A percentile compares a stretch with the other conserved stretches of the same genome.
These are phyloP conservation scores for Solanum habrochaites DNA, from an alignment of 257 asterid species.

Conservation along the genomic window DNA sequence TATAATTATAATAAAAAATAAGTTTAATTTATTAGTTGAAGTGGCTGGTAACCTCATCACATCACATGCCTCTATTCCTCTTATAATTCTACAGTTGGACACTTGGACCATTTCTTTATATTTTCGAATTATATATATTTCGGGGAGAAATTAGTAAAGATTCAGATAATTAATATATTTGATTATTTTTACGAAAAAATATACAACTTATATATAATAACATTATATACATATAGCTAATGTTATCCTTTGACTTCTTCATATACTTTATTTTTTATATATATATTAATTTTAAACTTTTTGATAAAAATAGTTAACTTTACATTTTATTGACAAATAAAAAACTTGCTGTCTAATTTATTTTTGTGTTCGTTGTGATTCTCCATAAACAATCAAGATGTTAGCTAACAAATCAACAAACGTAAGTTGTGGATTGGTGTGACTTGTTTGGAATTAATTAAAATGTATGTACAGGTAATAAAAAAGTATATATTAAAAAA, in stretches of 20 bases:
- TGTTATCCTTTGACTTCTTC: rapidly evolving
- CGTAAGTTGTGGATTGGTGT: background rate
- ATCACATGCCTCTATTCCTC: background rate
- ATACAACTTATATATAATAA: too few relatives aligned
- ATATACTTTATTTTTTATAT: too few relatives aligned
- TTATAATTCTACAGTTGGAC: background rate
- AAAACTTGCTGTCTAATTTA: background rate
- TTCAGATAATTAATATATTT: rapidly evolving
- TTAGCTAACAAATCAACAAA: background rate
- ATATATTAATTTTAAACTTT: rapidly evolving
- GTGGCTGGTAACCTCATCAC: background rate
- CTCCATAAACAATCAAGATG: background rate
- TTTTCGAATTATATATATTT: background rate
- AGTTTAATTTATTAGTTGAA: background rate
- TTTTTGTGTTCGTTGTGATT: background rate
- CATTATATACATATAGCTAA: too few relatives aligned
- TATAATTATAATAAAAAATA: background rate
- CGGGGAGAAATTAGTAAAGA: rapidly evolving
- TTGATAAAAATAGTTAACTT: background rate
- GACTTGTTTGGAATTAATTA: background rate
- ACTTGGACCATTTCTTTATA: background rate
- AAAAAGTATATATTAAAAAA: background rate
- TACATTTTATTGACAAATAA: background rate
- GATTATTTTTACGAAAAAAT: rapidly evolving
- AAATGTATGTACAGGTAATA: background rate